Conservation (phyloP, 495 filamentous ascomycete genomes). For the Hyaloscypha variabilis region DNA sequence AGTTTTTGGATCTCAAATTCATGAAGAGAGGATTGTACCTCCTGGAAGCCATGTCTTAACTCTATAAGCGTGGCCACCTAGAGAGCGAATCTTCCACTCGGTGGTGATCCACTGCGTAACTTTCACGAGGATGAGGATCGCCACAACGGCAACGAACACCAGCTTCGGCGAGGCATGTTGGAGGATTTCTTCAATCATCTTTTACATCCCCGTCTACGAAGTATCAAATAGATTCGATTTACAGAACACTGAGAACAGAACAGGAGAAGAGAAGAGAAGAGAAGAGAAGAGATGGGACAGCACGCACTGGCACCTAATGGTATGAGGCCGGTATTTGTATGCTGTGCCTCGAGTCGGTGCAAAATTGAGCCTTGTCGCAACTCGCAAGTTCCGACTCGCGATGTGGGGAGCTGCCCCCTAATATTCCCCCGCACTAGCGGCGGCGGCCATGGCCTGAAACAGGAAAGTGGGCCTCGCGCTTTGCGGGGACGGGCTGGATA, state of each 20-base stretch:
- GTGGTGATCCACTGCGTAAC: conserved; percentile 36
- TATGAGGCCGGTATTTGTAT: conserved; percentile 17
- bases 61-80: conserved; percentile 40
- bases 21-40: conserved; percentile 28
- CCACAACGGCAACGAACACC: conserved; percentile 28
- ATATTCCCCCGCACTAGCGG: not conserved
- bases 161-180: conserved; percentile 40
- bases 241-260: too few relatives aligned
- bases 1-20: not conserved
- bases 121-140: conserved; percentile 33
- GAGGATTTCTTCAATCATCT: conserved; percentile 34
- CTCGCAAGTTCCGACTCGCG: conserved; percentile 21
- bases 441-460: not conserved
- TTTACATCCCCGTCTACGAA: conserved; percentile 38
- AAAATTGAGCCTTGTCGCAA: conserved; percentile 32
- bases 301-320: not conserved
- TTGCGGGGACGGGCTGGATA: not conserved
- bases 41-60: conserved; percentile 34
- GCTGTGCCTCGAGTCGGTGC: conserved; percentile 16
- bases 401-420: not conserved
- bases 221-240: not conserved
- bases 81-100: conserved; percentile 42
- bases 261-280: too few relatives aligned
- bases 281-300: not conserved
- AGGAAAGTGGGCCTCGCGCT: not conserved